Evolutionary conservation across 2,329 filamentous ascomycete genomes (phyloP).

Genomic region (Dactylonectria estremocensis): DNA sequence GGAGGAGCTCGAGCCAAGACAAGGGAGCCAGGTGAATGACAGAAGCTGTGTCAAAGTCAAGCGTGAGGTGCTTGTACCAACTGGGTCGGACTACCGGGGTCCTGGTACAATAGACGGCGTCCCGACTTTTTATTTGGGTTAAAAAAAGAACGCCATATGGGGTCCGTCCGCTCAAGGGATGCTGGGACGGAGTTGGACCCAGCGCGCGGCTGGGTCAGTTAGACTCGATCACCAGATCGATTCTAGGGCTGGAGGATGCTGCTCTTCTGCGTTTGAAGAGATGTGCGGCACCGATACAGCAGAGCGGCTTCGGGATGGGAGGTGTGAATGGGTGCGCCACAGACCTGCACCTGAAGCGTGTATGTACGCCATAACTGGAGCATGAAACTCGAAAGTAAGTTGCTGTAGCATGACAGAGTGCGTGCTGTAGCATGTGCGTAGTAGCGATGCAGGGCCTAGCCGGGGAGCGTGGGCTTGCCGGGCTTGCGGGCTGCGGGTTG

Average conservation of each 20-base stretch:
- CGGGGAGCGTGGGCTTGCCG: slow-evolving; percentile 8
- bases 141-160: slow-evolving; percentile 24
- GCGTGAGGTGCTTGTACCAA: background rate
- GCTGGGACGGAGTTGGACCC: slow-evolving; percentile 8
- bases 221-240: slow-evolving; percentile 5
- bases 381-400: background rate
- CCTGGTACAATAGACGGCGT: background rate
- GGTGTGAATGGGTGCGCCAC: background rate
- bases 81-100: background rate
- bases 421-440: background rate
- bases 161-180: slow-evolving; percentile 12
- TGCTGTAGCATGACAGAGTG: background rate
- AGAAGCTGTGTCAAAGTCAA: background rate
- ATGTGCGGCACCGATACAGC: slow-evolving; percentile 15
- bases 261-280: slow-evolving; percentile 20
- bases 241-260: slow-evolving; percentile 13
- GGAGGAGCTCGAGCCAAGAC: background rate
- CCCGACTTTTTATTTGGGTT: background rate
- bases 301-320: background rate
- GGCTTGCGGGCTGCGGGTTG: slow-evolving; percentile 16
- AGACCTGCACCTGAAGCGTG: background rate
- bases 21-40: slow-evolving; percentile 6
- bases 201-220: background rate
- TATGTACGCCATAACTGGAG: background rate
- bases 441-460: slow-evolving; percentile 15